Percentiles rank a stretch among this genome's conserved stretches.
These are phyloP conservation scores for Plasmodium ovale DNA, from an alignment of 169 alveolate species.

Conservation along the genomic window DNA sequence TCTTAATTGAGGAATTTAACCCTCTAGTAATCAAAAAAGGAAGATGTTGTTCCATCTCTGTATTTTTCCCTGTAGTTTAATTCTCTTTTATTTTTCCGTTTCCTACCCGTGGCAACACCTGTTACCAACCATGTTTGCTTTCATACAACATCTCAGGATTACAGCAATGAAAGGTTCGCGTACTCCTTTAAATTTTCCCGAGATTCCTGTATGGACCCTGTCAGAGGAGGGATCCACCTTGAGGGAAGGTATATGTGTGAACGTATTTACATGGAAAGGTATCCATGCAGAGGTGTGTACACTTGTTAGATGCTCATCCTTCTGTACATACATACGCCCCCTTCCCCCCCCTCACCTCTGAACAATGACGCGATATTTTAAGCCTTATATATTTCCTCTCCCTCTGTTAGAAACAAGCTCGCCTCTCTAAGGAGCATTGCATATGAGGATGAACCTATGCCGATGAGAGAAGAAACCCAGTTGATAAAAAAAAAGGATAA, in stretches of 20 bases:
- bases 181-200: constrained; percentile 42
- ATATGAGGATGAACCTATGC: neutral
- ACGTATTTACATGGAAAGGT: no score
- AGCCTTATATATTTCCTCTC: neutral
- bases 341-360: no score
- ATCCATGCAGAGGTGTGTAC: no score
- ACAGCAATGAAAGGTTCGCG: constrained; percentile 57
- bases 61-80: no score
- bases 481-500: neutral
- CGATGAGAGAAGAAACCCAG: neutral
- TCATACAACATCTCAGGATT: constrained; percentile 39
- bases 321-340: no score
- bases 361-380: no score
- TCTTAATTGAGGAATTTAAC: constrained; percentile 56
- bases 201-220: constrained; percentile 9
- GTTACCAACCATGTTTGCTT: no score
- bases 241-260: constrained; percentile 45
- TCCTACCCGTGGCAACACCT: no score
- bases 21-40: constrained; percentile 48
- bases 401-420: neutral
- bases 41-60: neutral
- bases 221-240: neutral
- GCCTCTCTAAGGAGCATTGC: neutral
- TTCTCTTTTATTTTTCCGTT: no score
- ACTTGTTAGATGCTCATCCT: no score